phyloP scores from a whole-genome alignment of 2,329 filamentous ascomycete species.

The Fusarium beomiforme region DNA sequence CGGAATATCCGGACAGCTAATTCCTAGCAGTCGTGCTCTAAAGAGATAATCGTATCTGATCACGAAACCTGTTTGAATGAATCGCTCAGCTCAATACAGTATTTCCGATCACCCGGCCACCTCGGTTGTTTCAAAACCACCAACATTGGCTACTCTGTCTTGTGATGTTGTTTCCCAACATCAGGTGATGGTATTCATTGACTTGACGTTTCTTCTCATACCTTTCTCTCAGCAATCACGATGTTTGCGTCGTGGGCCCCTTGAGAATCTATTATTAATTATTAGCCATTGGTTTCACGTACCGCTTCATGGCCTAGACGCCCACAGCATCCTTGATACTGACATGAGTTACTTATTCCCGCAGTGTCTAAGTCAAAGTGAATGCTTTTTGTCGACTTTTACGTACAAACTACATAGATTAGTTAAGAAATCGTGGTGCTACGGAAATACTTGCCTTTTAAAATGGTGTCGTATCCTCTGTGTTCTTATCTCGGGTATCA shows the following conservation, averaged over 20 bases:
- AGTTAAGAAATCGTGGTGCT: constrained; percentile 6
- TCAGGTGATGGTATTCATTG: neutral
- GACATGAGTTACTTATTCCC: neutral
- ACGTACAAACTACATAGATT: neutral
- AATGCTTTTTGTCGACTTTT: neutral
- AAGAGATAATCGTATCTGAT: constrained; percentile 9
- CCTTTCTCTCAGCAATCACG: neutral
- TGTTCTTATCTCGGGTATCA: neutral
- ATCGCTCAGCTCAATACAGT: constrained; percentile 2
- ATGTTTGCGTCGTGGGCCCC: constrained; percentile 20
- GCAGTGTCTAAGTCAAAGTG: neutral
- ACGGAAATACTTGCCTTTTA: constrained; percentile 10
- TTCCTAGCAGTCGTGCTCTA: constrained; percentile 2
- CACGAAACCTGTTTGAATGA: constrained; percentile 5
- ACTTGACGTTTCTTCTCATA: constrained; percentile 12
- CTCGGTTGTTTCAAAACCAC: constrained; percentile 28
- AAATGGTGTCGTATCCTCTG: neutral
- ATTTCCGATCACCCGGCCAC: constrained; percentile 40
- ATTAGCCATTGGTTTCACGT: constrained; percentile 22
- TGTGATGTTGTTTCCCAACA: constrained; percentile 2
- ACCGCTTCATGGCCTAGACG: constrained; percentile 19
- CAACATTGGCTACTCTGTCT: constrained; percentile 30
- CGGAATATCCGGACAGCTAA: neutral
- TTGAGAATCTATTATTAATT: constrained; percentile 28
- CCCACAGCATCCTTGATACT: constrained; percentile 11